Percentiles rank a stretch among this genome's conserved stretches.
phyloP scores from a whole-genome alignment of 2,329 filamentous ascomycete genomes.

The Fusarium sp. region DNA sequence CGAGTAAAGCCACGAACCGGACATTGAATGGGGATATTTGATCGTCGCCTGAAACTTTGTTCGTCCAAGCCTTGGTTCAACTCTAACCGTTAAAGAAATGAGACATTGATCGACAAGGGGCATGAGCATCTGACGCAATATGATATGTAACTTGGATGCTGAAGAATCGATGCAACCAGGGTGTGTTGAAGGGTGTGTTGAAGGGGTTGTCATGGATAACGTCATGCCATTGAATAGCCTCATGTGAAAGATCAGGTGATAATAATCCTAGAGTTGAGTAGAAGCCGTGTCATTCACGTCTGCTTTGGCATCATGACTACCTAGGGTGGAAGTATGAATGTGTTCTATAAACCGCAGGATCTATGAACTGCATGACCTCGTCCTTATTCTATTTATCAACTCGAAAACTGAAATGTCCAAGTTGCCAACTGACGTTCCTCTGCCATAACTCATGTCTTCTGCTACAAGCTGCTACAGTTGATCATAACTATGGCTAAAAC shows the following conservation, averaged over 20 bases:
- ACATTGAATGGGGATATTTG: conserved; percentile 13
- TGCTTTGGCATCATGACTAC: not conserved
- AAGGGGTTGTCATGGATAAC: not conserved
- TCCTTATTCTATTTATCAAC: not conserved
- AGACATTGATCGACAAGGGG: not conserved
- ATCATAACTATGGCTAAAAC: not conserved
- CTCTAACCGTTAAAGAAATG: not conserved
- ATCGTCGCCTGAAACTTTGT: conserved; percentile 4
- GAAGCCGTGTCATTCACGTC: not conserved
- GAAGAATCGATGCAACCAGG: not conserved
- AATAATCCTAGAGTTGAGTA: not conserved
- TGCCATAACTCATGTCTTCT: not conserved
- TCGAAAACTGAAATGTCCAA: not conserved
- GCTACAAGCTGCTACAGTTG: not conserved
- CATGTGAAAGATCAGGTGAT: not conserved
- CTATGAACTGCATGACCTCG: not conserved
- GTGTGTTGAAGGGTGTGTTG: not conserved
- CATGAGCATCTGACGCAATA: not conserved
- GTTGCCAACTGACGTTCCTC: no score
- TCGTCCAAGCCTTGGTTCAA: not conserved
- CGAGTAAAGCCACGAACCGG: not conserved
- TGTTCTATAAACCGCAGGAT: not conserved
- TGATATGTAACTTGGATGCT: not conserved
- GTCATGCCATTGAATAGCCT: not conserved
- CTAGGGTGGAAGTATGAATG: not conserved